Evolutionary conservation across 106 monocot genomes (phyloP), one percentile per base, ranked within the genome.

Genomic region (Ottelia alismoides): DNA sequence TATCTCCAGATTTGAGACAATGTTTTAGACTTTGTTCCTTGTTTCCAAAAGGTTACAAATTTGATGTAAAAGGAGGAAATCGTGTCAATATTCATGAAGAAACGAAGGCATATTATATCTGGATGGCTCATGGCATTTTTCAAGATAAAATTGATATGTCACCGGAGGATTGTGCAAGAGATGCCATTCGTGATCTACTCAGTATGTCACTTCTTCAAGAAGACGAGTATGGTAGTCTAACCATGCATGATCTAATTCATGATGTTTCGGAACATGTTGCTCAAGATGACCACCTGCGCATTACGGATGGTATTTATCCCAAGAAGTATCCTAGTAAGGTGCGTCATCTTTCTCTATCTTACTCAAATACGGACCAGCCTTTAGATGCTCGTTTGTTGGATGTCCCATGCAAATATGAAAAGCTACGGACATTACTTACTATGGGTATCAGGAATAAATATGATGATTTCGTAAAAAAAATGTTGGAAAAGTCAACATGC

Each of bases 211-310:
- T 70, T 48, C 56, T 76, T 31, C 43, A 65, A 26, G 9, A 2
- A 29, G 21, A 29, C 25, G 19, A 25, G 31, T 22, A 25, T 5
- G 29, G 11, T 2, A 20, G n/a, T 22, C 70, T 54, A 44, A 7
- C 10, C 11, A 67, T 77, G 70, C 74, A 83, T 47, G 77, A 71
- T 47, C 20, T 82, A 26, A 57, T 76, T 5, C 69, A 69, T 51
- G 71, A 73, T 30, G 45, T 82, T 2, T 76, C 67, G 0, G 24
- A 31, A 45, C 56, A 31, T 17, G 60, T 76, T 61, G 49, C 76
- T 2, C 21, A 25, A 3, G 57, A 49, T 31, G 74, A 66, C 25
- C 65, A 40, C 25, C 53, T 49, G 27, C 40, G 30, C n/a, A n/a
- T n/a, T 20, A 18, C 64, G 20, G 18, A 58, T 1, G 31, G 22